Evolutionary conservation across 106 monocot species (phyloP), one percentile per base, ranked within the genome.

Genomic region (Dendrobium nobile): DNA sequence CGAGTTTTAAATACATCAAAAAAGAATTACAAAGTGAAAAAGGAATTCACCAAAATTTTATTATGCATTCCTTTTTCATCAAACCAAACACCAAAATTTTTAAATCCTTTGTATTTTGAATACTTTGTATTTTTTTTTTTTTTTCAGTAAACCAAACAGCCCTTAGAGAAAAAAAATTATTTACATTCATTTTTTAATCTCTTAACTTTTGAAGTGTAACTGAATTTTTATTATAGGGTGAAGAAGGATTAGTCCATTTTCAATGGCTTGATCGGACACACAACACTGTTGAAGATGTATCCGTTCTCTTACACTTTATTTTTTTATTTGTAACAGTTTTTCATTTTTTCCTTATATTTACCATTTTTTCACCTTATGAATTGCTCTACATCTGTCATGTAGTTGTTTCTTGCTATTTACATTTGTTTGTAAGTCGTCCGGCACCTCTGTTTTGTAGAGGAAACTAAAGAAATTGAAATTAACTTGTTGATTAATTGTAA

Each of bases 191-290:
- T 42, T 42, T 74, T 28, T 74, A 24, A 55, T 54, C 16, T 67
- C n/a, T 33, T 75, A 44, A 31, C 7, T 33, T 74, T 22, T 72
- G 54, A 67, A 67, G 16, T 41, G 55, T 77, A 76, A 44, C 47
- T 77, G 26, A 82, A 41, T n/a, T 75, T 59, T 43, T 84, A 26
- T 81, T 58, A 27, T 67, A 99, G 98, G 92, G 91, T 68, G 98
- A 99, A 45, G 98, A 99, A 91, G 98, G 98, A 80, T 89, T 99
- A 58, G 59, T 93, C 26, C 95, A 99, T 90, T 93, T 99, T 78
- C 92, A 99, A 77, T 95, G 98, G 98, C 84, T 99, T 88, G 95
- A 99, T 81, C 89, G 98, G 24, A 79, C 42, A 17, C 86, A 77
- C 31, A 87, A 86, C 43, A 72, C 28, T 24, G 79, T 92, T 82